Evolutionary conservation across 495 filamentous ascomycete species (phyloP).

Genomic region (Cryomyces minteri): DNA sequence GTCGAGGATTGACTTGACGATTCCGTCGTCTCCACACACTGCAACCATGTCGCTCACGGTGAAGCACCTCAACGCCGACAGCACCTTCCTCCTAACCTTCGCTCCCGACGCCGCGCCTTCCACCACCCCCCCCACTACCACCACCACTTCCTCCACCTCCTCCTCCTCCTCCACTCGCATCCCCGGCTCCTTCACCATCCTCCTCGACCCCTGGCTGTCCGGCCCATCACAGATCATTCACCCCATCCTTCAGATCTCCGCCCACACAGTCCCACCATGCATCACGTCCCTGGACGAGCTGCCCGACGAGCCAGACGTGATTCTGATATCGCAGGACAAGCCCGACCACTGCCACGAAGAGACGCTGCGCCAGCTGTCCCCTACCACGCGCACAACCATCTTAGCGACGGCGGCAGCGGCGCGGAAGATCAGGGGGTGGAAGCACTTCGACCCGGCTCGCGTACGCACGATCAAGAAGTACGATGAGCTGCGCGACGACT

Average conservation of each 20-base stretch:
- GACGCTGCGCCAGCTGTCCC: constrained; percentile 42
- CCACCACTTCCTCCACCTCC: no score
- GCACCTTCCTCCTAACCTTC: constrained; percentile 50
- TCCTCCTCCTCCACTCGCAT: constrained; percentile 5
- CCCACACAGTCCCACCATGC: constrained; percentile 32
- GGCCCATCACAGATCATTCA: constrained; percentile 42
- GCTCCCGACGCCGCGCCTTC: constrained; percentile 23
- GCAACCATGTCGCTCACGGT: constrained; percentile 42
- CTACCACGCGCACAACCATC: constrained; percentile 33
- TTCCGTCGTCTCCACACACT: neutral
- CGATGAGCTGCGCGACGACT: constrained; percentile 20
- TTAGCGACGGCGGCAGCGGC: constrained; percentile 46
- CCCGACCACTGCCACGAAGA: constrained; percentile 52
- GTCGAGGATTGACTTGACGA: no score
- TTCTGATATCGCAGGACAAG: constrained; percentile 53
- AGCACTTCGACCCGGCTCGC: constrained; percentile 38
- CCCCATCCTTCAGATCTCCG: constrained; percentile 39
- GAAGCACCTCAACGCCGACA: constrained; percentile 50
- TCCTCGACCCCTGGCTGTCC: constrained; percentile 55
- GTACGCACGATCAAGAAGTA: constrained; percentile 34
- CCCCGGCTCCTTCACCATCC: constrained; percentile 38
- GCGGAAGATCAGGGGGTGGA: constrained; percentile 41
- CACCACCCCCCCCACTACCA: no score
- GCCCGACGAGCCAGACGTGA: constrained; percentile 35
- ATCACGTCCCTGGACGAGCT: constrained; percentile 41